A percentile compares a stretch with the other conserved stretches of the same genome.
These are phyloP conservation scores for Meyerozyma smithsonii DNA, from an alignment of 1,139 yeast species.

Conservation along the genomic window DNA sequence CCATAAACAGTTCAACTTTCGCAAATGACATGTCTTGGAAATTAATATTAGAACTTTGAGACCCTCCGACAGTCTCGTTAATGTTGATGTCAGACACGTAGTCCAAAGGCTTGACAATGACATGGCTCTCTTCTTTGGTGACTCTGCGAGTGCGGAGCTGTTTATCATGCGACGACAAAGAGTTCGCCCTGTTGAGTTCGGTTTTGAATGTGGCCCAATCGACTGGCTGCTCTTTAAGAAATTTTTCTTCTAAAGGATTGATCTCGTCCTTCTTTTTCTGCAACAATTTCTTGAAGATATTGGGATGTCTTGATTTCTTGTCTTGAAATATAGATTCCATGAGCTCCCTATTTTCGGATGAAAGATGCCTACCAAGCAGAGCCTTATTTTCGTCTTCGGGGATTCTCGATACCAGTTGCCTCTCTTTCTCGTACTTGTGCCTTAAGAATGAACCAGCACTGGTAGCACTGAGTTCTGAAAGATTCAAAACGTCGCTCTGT, in stretches of 20 bases:
- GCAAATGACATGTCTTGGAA: conserved; percentile 14
- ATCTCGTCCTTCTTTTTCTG: conserved; percentile 26
- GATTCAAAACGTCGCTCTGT: conserved; percentile 45
- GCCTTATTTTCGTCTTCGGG: conserved; percentile 2
- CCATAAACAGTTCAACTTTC: conserved; percentile 32
- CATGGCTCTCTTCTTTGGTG: conserved; percentile 59
- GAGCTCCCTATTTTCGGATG: conserved; percentile 22
- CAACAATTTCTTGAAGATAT: conserved; percentile 52
- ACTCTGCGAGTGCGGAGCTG: conserved; percentile 64
- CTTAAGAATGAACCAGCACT: conserved; percentile 83
- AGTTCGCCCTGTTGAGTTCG: conserved; percentile 72
- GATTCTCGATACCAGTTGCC: conserved; percentile 20
- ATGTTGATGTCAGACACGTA: conserved; percentile 48
- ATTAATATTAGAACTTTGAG: conserved; percentile 8
- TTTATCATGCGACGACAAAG: conserved; percentile 67
- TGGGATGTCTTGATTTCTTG: conserved; percentile 43
- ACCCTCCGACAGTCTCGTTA: conserved; percentile 32
- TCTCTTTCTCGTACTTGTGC: conserved; percentile 53
- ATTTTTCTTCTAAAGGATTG: conserved; percentile 32
- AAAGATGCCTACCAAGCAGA: conserved; percentile 15
- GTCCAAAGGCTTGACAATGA: conserved; percentile 68
- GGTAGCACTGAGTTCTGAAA: conserved; percentile 76
- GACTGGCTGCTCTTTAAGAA: conserved; percentile 28
- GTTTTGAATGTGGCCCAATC: conserved; percentile 40
- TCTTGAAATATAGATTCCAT: conserved; percentile 43